These are phyloP conservation scores for Cerioporus squamosus DNA, from an alignment of 1,284 basidiomycete genomes.

Conservation along the genomic window DNA sequence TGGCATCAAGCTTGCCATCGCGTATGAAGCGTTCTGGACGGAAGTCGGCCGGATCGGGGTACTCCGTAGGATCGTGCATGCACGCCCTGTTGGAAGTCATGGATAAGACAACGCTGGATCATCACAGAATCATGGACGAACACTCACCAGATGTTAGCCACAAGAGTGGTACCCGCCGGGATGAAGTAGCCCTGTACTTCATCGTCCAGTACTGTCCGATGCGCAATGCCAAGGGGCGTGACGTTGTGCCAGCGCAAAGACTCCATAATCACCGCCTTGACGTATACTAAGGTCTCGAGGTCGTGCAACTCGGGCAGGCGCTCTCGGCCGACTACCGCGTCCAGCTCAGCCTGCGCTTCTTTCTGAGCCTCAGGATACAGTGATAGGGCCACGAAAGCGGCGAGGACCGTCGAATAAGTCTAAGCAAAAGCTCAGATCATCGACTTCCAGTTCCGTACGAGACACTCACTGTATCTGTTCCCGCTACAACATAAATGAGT, in stretches of 20 bases:
- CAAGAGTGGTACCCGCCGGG: constrained; percentile 25
- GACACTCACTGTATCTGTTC: neutral
- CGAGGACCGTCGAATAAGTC: constrained; percentile 27
- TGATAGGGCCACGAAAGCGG: constrained; percentile 40
- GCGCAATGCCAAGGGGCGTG: constrained; percentile 13
- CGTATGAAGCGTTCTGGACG: constrained; percentile 21
- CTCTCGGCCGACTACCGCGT: constrained; percentile 30
- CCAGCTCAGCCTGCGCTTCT: constrained; percentile 36
- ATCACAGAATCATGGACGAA: neutral
- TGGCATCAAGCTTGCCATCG: constrained; percentile 15
- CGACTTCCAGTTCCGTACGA: neutral
- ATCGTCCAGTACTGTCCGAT: constrained; percentile 18
- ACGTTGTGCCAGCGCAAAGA: constrained; percentile 26
- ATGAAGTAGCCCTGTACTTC: constrained; percentile 26
- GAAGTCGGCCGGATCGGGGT: constrained; percentile 19
- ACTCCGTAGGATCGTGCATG: constrained; percentile 21
- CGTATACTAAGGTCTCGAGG: constrained; percentile 20
- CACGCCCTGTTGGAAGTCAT: constrained; percentile 4
- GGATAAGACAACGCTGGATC: neutral
- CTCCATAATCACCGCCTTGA: constrained; percentile 28
- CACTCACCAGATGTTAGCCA: constrained; percentile 32
- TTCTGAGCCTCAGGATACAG: constrained; percentile 38
- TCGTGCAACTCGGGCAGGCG: constrained; percentile 26
- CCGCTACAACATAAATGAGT: neutral
- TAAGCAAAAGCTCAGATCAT: neutral